Conservation (phyloP, 768 basidiomycete species). For the Rhizopogon sp. region DNA sequence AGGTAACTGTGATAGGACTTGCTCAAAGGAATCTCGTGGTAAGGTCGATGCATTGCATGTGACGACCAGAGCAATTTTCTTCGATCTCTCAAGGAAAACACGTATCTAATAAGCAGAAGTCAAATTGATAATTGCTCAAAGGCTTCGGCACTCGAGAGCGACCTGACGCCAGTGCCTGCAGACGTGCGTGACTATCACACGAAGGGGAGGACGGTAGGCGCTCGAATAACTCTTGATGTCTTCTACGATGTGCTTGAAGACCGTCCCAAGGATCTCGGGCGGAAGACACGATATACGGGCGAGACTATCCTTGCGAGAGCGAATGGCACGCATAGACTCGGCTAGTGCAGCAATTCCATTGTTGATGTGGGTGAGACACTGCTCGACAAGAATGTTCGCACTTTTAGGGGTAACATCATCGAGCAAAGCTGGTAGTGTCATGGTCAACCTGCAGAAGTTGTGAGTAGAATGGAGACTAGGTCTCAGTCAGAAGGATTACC, state of each 20-base stretch:
- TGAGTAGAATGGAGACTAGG: too few relatives aligned
- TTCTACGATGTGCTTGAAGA: conserved; percentile 6
- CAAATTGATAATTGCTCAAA: conserved; percentile 33
- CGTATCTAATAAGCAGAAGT: too few relatives aligned
- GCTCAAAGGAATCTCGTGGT: conserved; percentile 16
- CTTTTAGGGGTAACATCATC: too few relatives aligned
- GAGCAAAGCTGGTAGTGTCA: too few relatives aligned
- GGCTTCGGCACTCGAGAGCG: conserved; percentile 32
- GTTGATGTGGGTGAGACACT: conserved; percentile 11
- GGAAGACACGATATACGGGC: conserved; percentile 15
- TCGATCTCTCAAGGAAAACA: conserved; percentile 38
- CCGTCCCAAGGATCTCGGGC: conserved; percentile 16
- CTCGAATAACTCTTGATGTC: neutral
- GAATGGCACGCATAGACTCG: conserved; percentile 10
- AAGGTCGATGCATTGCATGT: conserved; percentile 19
- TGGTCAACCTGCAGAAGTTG: too few relatives aligned
- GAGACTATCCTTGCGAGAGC: conserved; percentile 10
- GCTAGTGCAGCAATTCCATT: conserved; percentile 12
- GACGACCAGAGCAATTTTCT: conserved; percentile 23
- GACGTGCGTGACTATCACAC: conserved; percentile 14
- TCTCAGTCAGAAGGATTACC: too few relatives aligned
- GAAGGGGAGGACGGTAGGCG: conserved; percentile 4
- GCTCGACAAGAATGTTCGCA: neutral
- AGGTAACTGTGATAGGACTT: conserved; percentile 22
- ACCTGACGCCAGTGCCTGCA: conserved; percentile 38